phyloP scores from a whole-genome alignment of 305 asterid species.

The Rubia occidens region DNA sequence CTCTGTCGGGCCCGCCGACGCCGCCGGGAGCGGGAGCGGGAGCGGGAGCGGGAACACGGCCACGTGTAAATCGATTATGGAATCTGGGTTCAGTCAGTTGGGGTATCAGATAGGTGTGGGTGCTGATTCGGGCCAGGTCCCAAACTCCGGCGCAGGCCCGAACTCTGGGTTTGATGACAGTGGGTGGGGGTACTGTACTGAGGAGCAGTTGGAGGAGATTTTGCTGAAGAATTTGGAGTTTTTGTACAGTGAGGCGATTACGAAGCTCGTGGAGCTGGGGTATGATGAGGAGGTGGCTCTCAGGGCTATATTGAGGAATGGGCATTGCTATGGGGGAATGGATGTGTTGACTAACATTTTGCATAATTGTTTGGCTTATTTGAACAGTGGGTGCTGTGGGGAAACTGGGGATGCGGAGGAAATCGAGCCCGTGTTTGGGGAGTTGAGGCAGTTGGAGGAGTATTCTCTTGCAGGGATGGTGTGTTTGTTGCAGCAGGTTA shows the following conservation, averaged over 20 bases:
- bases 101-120: conserved; percentile 28
- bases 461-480: conserved; percentile 72
- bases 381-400: conserved; percentile 42
- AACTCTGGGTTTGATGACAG: conserved; percentile 35
- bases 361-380: conserved; percentile 58
- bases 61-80: conserved; percentile 24
- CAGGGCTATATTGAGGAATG: conserved; percentile 29
- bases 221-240: conserved; percentile 26
- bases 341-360: conserved; percentile 69
- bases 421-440: conserved; percentile 38
- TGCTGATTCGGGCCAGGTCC: conserved; percentile 24
- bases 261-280: conserved; percentile 24
- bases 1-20: conserved; percentile 12
- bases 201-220: conserved; percentile 50
- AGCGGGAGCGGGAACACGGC: background rate
- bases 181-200: conserved; percentile 76
- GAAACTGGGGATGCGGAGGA: conserved; percentile 34
- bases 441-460: conserved; percentile 71
- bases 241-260: conserved; percentile 24
- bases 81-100: conserved; percentile 23
- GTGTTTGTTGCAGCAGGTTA: conserved; percentile 71
- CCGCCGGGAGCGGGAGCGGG: conserved; percentile 18
- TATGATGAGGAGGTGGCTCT: conserved; percentile 30
- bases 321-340: conserved; percentile 41
- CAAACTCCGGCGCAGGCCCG: conserved; percentile 19